Evolutionary conservation across 2,329 filamentous ascomycete genomes (phyloP).

Genomic region (Cladophialophora immunda): DNA sequence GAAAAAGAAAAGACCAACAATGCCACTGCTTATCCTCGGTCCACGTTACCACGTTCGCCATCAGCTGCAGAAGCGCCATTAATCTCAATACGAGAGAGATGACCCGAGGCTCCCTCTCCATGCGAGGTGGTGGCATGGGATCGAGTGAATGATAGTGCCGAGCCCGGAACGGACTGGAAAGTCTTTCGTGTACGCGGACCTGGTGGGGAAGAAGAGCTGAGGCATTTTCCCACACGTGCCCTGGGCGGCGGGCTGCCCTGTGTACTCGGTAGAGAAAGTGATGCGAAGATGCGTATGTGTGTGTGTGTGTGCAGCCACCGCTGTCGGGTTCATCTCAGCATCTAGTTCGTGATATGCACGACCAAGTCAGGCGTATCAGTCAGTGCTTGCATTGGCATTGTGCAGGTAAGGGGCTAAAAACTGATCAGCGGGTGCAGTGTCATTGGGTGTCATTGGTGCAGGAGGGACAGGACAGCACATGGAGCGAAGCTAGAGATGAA

Average conservation of each 20-base stretch:
- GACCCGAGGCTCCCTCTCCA: neutral
- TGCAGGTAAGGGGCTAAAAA: conserved; percentile 9
- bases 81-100: neutral
- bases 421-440: neutral
- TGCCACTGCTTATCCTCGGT: neutral
- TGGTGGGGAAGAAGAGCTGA: conserved; percentile 6
- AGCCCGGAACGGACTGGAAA: conserved; percentile 17
- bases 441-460: neutral
- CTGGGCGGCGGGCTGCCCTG: neutral
- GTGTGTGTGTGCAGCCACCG: neutral
- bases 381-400: conserved; percentile 1
- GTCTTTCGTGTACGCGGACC: conserved; percentile 1
- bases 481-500: conserved; percentile 14
- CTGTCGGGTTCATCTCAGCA: neutral
- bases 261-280: neutral
- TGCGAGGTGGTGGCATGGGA: neutral
- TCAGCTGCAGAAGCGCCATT: neutral
- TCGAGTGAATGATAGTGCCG: neutral
- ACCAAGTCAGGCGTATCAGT: neutral
- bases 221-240: conserved; percentile 11
- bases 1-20: neutral
- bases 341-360: neutral
- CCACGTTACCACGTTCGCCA: neutral
- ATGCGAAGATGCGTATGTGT: neutral
- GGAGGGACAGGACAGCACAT: neutral